A percentile compares a stretch with the other conserved stretches of the same genome.
These are phyloP conservation scores for Aschersonia sp. DNA, from an alignment of 2,329 filamentous ascomycete genomes.

Conservation along the genomic window DNA sequence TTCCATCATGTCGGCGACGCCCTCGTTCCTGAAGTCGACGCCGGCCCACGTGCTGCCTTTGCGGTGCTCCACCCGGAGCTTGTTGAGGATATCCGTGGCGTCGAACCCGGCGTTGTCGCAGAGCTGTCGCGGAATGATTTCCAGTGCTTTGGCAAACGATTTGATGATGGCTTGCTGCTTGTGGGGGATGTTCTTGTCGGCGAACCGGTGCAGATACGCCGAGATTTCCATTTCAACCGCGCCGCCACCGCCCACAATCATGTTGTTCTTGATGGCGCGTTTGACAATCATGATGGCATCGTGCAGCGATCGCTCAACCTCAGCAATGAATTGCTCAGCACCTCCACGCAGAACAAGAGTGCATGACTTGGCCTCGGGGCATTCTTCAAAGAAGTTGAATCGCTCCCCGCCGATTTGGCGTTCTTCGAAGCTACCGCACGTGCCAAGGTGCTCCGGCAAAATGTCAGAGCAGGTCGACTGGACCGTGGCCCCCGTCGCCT, in stretches of 20 bases:
- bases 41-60: slow-evolving; percentile 89
- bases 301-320: slow-evolving; percentile 93
- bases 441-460: slow-evolving; percentile 73
- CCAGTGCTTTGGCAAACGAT: slow-evolving; percentile 90
- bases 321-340: slow-evolving; percentile 97
- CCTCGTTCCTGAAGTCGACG: slow-evolving; percentile 88
- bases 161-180: slow-evolving; percentile 98
- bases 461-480: slow-evolving; percentile 98
- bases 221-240: slow-evolving; percentile 95
- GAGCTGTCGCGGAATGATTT: slow-evolving; percentile 89
- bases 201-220: slow-evolving; percentile 80
- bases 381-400: slow-evolving; percentile 97
- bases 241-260: slow-evolving; percentile 88
- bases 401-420: slow-evolving; percentile 93
- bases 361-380: slow-evolving; percentile 90
- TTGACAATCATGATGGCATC: slow-evolving; percentile 99
- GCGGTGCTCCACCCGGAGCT: slow-evolving; percentile 87
- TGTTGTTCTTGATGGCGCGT: slow-evolving; percentile 87
- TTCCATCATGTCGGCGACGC: slow-evolving; percentile 86
- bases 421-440: slow-evolving; percentile 84
- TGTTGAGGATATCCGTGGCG: slow-evolving; percentile 93
- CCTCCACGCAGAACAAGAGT: slow-evolving; percentile 89
- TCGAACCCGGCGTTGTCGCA: slow-evolving; percentile 99
- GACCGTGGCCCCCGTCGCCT: slow-evolving; percentile 80
- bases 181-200: slow-evolving; percentile 81